Evolutionary conservation across 345 rosid species (phyloP).

Genomic region (Diplotaxis tenuifolia): DNA sequence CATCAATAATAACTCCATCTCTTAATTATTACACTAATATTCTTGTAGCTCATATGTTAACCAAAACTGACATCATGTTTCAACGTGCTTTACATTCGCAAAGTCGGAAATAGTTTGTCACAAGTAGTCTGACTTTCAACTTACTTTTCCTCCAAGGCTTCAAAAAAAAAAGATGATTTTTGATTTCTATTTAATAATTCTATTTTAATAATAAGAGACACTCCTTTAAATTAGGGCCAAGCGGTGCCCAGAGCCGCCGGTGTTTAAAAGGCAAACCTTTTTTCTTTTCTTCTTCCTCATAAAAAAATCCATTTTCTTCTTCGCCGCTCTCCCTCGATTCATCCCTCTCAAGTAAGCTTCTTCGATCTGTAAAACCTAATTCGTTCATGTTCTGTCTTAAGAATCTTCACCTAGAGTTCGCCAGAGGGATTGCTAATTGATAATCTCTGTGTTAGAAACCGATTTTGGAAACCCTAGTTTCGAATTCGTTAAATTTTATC

Average conservation of each 20-base stretch:
- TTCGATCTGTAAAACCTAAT: not conserved
- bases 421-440: not conserved
- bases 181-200: not conserved
- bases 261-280: constrained; percentile 24
- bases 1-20: too few species aligned
- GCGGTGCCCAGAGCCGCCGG: constrained; percentile 29
- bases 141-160: not conserved
- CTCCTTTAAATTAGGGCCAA: not conserved
- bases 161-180: not conserved
- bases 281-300: not conserved
- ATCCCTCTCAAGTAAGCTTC: constrained; percentile 18
- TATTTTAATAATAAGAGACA: not conserved
- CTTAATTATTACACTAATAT: too few species aligned
- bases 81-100: too few species aligned
- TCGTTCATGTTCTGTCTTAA: not conserved
- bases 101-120: not conserved
- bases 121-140: not conserved
- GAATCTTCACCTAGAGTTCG: not conserved
- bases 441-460: not conserved
- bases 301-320: not conserved
- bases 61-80: too few species aligned
- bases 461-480: not conserved
- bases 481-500: not conserved
- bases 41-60: too few species aligned
- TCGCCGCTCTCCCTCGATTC: not conserved